Percentiles rank a stretch among this genome's conserved stretches.
Conservation (phyloP, 2,329 filamentous ascomycete genomes). For the Sarocladium oryzae region DNA sequence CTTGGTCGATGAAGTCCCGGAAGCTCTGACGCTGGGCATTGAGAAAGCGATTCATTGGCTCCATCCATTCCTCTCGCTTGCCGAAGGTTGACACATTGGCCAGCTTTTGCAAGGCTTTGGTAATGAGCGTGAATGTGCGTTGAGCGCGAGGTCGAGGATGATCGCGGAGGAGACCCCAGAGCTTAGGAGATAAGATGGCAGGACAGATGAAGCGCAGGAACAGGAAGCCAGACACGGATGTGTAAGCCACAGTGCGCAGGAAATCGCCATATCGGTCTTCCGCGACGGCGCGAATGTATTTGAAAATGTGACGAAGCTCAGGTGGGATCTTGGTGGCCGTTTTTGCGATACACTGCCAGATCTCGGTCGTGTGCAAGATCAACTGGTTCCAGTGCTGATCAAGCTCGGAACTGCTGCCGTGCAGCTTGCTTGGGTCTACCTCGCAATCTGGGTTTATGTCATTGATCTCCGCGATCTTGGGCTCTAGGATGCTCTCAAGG, state of each 20-base stretch:
- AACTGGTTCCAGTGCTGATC: conserved; percentile 78
- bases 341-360: conserved; percentile 76
- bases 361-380: conserved; percentile 67
- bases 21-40: conserved; percentile 69
- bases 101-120: conserved; percentile 84
- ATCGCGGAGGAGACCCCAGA: conserved; percentile 79
- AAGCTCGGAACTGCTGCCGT: conserved; percentile 55
- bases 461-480: conserved; percentile 84
- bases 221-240: conserved; percentile 88
- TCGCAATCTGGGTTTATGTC: conserved; percentile 88
- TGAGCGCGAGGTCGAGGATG: conserved; percentile 78
- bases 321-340: conserved; percentile 72
- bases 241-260: conserved; percentile 81
- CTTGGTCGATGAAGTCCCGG: conserved; percentile 78
- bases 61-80: conserved; percentile 97
- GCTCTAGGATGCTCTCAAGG: conserved; percentile 76
- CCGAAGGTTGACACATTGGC: conserved; percentile 89
- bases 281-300: conserved; percentile 86
- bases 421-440: conserved; percentile 79
- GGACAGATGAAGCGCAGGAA: conserved; percentile 95
- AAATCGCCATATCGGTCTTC: conserved; percentile 95
- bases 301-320: conserved; percentile 78
- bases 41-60: conserved; percentile 92
- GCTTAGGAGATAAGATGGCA: conserved; percentile 89
- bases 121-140: conserved; percentile 83